Evolutionary conservation across 164 flowering plant genomes (phyloP), one percentile per base, ranked within the genome.

Genomic region (Magnolia sinica): DNA sequence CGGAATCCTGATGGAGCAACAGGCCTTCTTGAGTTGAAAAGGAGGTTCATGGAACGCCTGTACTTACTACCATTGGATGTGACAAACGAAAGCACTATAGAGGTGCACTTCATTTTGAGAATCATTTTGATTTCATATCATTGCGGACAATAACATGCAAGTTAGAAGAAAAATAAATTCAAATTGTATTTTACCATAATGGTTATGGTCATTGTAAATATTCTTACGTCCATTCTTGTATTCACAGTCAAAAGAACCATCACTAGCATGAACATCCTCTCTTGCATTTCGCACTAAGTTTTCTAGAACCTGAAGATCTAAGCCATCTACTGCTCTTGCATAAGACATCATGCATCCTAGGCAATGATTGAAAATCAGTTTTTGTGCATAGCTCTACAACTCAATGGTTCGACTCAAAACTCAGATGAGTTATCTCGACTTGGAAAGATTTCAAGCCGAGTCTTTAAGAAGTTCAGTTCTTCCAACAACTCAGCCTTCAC

Each of bases 31-130:
- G 86, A 90, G 71, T 82, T 96, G 82, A 94, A 91, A 84, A 78
- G 80, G 20, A 84, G 82, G 85, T 94, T 89, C 82, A 68, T 79
- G 13, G 92, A 90, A 6, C 91, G 97, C 45, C 94, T 94, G 6
- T 73, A 82, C 74, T 86, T 96, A 79, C 79, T 84, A 27, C 87
- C 64, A 45, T 75, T 96, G 84, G 99, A 96, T 82, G 80, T 92
- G 64, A 93, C 96, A 13, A 31, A 31, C 79, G 98, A 96, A 81
- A 88, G 84, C 76, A 88, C 95, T 69, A 93, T 96, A 68, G 89
- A 96, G 95, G 96, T 93, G 67, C 6, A 70, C 1, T 59, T 70
- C 18, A 27, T 50, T 72, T 13, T 65, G 55, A 72, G 73, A 74
- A 22, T 18, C 45, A 64, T 49, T 71, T 14, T 71, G 16, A 64